phyloP scores from a whole-genome alignment of 164 flowering plant species.

The Vitis vinifera region ASM3070453v1 NC_081821.1:5658001-5658500 shows the following conservation, averaged over 20 bases:
- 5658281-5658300: neutral
- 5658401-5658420: too few relatives aligned
- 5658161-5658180: neutral
- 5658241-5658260: neutral
- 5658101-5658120: neutral
- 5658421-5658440: too few relatives aligned
- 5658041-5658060: constrained; percentile 67
- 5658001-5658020: constrained; percentile 49
- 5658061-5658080: constrained; percentile 73
- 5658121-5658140: neutral
- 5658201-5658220: neutral
- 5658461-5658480: too few relatives aligned
- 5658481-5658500: too few relatives aligned
- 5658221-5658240: neutral
- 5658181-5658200: neutral
- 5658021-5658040: constrained; percentile 56
- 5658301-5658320: too few relatives aligned
- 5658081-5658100: constrained; percentile 58
- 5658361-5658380: too few relatives aligned
- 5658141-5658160: neutral
- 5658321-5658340: too few relatives aligned
- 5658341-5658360: too few relatives aligned
- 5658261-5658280: neutral
- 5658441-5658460: too few relatives aligned
- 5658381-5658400: too few relatives aligned